Evolutionary conservation across 1,139 yeast genomes (phyloP).

Genomic region (Pichia kudriavzevii): DNA sequence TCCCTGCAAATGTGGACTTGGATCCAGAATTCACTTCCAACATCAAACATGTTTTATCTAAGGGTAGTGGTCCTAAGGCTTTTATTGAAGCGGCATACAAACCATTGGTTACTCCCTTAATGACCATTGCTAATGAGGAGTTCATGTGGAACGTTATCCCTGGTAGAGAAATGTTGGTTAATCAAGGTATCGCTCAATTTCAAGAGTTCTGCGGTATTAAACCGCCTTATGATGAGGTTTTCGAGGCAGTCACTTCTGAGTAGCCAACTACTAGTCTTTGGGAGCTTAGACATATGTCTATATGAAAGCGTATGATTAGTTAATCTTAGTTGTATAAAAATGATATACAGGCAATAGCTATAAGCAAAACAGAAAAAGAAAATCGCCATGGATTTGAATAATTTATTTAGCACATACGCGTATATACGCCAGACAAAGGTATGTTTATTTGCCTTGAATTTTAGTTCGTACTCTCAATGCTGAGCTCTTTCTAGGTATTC

Average conservation of each 20-base stretch:
- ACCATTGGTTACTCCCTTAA: constrained; percentile 77
- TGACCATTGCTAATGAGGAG: constrained; percentile 60
- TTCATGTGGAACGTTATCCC: constrained; percentile 67
- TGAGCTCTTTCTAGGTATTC: too few relatives aligned
- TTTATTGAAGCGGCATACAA: constrained; percentile 90
- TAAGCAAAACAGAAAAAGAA: too few relatives aligned
- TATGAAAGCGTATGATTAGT: too few relatives aligned
- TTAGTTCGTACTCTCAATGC: too few relatives aligned
- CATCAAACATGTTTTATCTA: constrained; percentile 38
- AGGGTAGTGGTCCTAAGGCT: constrained; percentile 41
- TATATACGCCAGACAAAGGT: too few relatives aligned
- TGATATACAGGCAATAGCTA: too few relatives aligned
- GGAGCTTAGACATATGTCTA: too few relatives aligned
- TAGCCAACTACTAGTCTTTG: too few relatives aligned
- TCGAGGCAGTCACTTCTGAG: constrained; percentile 45
- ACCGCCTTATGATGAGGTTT: constrained; percentile 56
- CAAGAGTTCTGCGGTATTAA: constrained; percentile 63
- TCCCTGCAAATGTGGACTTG: constrained; percentile 79
- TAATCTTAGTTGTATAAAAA: too few relatives aligned
- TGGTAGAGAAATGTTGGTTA: constrained; percentile 85
- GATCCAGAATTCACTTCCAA: constrained; percentile 44
- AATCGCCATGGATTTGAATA: too few relatives aligned
- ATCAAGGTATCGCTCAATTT: constrained; percentile 89
- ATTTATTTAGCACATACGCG: too few relatives aligned
- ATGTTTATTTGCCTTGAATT: too few relatives aligned